Base-by-base conservation (phyloP, 805 yeast species). In the Yarrowia sp. region DNA sequence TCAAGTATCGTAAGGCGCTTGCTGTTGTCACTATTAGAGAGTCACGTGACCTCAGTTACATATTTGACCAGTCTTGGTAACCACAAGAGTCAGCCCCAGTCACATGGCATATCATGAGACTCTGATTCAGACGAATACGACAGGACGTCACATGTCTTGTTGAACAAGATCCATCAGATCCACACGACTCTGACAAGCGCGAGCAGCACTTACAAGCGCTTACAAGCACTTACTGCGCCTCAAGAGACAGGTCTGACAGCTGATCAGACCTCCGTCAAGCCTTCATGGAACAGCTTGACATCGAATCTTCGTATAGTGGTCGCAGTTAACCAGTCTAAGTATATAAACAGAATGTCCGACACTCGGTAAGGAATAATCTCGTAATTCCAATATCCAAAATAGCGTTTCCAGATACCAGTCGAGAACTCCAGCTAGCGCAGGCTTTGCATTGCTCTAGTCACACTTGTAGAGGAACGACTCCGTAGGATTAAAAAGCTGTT, bases 351-450 rank as follows among this genome's bases (percentile, higher is more conserved):
- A 41, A 55, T 55, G 61, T 55, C 61, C 61, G 61, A 55, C 61
- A 55, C 61, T 55, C 61, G 61, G 61, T 55, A 55, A 55, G 61
- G 61, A 55, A 55, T 55, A 41, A 41, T 15, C 61, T 31, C 61
- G 61, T 55, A 55, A 55, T 55, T 55, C 61, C 61, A 55, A 55
- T 55, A 31, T 31, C 61, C 61, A 55, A 15, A 31, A 55, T 55
- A 55, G 61, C 61, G 61, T 39, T 41, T 41, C 60, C 47, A 41
- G 47, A 55, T 39, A 55, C 61, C 61, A 55, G 61, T 55, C 61
- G 47, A 55, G 61, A 55, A 55, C 61, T 55, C 61, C 61, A 55
- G 61, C 61, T 55, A 55, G 61, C 47, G 61, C 61, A 55, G 61
- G 61, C 61, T 55, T 51, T 55, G 61, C 47, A 55, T 55, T 55